Base-by-base conservation (phyloP, 257 asterid genomes). In the Plantago ovata region DNA sequence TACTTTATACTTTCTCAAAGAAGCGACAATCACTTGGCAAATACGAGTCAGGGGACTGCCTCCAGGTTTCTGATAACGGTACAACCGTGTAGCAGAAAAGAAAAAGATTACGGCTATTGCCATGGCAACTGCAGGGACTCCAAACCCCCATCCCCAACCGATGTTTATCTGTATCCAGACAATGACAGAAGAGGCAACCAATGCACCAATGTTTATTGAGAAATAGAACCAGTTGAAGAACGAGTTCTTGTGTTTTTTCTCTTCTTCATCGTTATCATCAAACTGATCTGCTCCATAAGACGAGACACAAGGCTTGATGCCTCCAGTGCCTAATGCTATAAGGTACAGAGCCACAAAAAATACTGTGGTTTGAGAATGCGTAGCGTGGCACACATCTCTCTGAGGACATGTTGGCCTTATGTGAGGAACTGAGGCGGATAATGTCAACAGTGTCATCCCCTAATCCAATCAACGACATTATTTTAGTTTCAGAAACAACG, bases 131-230 rank as follows among this genome's bases (percentile, higher is more conserved):
- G 95, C 79, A 1, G 92, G 92, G 15, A 86, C 38, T 6, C 92
- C 87, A 5, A 86, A 86, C 7, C 95, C 95, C 89, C 85, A 86
- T 0, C 84, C 82, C 95, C 92, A 81, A 7, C 89, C 91, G 3
- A 83, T 62, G 57, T 75, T 77, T 48, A 79, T 74, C 62, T 83
- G 92, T 19, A 83, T 60, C 75, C 76, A 86, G 1, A 83, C 85
- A 20, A 86, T 56, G 57, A 83, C 77, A 0, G 89, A 86, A 0
- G 84, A 36, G 38, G 93, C 95, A 32, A 83, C 40, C 13, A 81
- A 62, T 1, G 87, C 87, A 21, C 93, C 93, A 1, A 81, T 53
- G 55, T 83, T 86, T 68, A 83, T 75, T 1, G 89, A 81, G 19
- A 86, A 77, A 54, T 81, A 86, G 72, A 85, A 80, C 89, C 83